These are phyloP conservation scores for Selaginella moellendorffii DNA, from an alignment of 75 land plant species.

Conservation along the genomic window DNA sequence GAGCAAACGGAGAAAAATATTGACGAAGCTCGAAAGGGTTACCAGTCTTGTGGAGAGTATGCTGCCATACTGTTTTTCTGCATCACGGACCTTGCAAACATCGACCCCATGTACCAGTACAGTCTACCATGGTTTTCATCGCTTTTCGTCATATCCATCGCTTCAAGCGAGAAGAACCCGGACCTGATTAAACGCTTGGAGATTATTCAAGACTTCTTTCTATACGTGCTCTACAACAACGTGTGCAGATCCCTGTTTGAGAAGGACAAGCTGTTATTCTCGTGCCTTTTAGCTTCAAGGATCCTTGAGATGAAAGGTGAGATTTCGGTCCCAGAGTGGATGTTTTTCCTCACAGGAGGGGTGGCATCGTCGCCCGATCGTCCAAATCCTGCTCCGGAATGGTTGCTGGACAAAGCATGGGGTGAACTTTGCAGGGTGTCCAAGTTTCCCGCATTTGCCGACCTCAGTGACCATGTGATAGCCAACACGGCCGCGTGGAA, in stretches of 20 bases:
- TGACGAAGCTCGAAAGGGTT: conserved; percentile 30
- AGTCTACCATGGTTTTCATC: conserved; percentile 35
- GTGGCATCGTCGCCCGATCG: conserved; percentile 14
- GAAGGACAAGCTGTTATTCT: conserved; percentile 31
- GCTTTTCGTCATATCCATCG: conserved; percentile 23
- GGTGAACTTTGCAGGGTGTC: conserved; percentile 21
- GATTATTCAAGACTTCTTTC: conserved; percentile 20
- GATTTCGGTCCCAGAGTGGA: conserved; percentile 21
- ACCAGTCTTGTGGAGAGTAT: conserved; percentile 23
- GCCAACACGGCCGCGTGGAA: conserved; percentile 17
- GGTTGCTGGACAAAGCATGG: conserved; percentile 29
- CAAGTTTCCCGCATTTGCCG: conserved; percentile 11
- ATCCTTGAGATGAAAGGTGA: conserved; percentile 23
- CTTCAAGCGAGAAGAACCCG: conserved; percentile 13
- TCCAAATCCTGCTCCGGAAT: conserved; percentile 26
- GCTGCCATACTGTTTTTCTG: conserved; percentile 32
- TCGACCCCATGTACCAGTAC: conserved; percentile 36
- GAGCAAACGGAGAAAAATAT: conserved; percentile 32
- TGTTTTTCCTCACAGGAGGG: conserved; percentile 31
- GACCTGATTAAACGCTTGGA: conserved; percentile 17
- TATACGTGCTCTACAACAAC: conserved; percentile 20
- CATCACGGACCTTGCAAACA: conserved; percentile 30
- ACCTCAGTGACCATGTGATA: conserved; percentile 13
- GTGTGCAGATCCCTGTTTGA: conserved; percentile 32
- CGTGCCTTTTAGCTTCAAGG: conserved; percentile 21